Evolutionary conservation across 331 rosid genomes (phyloP), one percentile per base, ranked within the genome.

Genomic region (Malus hybrid): DNA sequence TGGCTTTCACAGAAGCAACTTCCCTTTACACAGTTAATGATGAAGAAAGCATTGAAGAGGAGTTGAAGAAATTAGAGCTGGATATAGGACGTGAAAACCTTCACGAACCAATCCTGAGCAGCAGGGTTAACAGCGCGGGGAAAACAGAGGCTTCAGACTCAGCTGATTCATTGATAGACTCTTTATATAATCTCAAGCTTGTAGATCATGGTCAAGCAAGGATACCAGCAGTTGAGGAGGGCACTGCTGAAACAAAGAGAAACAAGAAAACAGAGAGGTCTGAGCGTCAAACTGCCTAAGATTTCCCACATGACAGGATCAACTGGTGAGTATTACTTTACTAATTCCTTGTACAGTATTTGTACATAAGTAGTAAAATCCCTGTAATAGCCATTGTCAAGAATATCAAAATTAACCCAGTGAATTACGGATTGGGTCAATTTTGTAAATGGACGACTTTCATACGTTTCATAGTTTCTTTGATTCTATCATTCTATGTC

Each of bases 21-120:
- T 82, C 84, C 4, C 77, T 85, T 15, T 77, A 72, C 82, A 19
- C 81, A 50, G 85, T 77, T 65, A 68, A 87, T 8, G 92, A 89
- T 53, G 96, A 88, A 74, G 93, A 72, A 72, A 8, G 87, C 78
- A 82, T 92, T 44, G 93, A 94, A 82, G 93, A 86, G 75, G 99
- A 92, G 80, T 89, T 94, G 71, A 79, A 80, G 80, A 85, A 82
- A 77, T 84, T 92, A 70, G 97, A 88, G 88, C 77, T 87, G 84
- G 84, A 82, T 53, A 62, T 87, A 58, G 87, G 66, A 76, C 56
- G 70, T 73, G 72, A 78, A 76, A 78, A 79, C 61, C 52, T 63
- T 39, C 76, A 78, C 48, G 83, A 63, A 53, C 65, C 78, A 22
- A 72, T 48, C n/a, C 67, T 81, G 0, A 75, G 77, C 70, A 75